Base-by-base conservation (phyloP, 306 rosid species). In the Crataegus laevigata region DNA sequence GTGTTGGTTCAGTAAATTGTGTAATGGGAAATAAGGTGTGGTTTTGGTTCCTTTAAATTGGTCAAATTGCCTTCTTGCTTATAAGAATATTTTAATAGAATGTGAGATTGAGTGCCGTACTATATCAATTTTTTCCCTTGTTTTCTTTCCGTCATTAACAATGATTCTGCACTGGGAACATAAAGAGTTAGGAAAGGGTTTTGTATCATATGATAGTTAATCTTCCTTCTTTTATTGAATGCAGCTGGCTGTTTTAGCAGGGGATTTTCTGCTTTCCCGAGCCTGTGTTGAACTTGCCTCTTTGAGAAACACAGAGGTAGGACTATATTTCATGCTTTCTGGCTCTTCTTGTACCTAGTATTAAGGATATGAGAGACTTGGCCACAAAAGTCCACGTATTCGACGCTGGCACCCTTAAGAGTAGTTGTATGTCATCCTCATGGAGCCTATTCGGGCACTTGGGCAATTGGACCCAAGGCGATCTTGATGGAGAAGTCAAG, bases 211-310 rank as follows among this genome's bases (percentile, higher is more conserved):
- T 82, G 68, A 24, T 73, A 30, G 25, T 54, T 71, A 42, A 51
- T 72, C 52, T 72, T 67, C 65, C 42, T 71, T 22, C 58, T 15
- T 28, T 65, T 26, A 28, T 74, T 86, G 68, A 50, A 52, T 80
- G 83, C 87, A 94, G 99, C 28, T 94, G 80, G 87, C 99, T 54
- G 99, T 94, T 32, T 86, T 94, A 88, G 96, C 99, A 3, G 99
- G 99, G 68, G 97, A 94, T 81, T 94, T 94, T 84, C 77, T 94
- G 81, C 97, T 94, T 80, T 87, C 99, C 77, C 94, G 97, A 79
- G 99, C 99, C 50, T 92, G 99, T 86, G 97, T 92, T 55, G 87
- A 92, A 66, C 92, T 94, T 42, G 99, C 99, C 64, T 89, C 99
- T 68, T 84, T 94, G 76, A 85, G 84, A 69, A 90, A 90, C 82